Conservation (phyloP, 1,139 yeast species). For the Hyphopichia wangnamkhiaoensis region DNA sequence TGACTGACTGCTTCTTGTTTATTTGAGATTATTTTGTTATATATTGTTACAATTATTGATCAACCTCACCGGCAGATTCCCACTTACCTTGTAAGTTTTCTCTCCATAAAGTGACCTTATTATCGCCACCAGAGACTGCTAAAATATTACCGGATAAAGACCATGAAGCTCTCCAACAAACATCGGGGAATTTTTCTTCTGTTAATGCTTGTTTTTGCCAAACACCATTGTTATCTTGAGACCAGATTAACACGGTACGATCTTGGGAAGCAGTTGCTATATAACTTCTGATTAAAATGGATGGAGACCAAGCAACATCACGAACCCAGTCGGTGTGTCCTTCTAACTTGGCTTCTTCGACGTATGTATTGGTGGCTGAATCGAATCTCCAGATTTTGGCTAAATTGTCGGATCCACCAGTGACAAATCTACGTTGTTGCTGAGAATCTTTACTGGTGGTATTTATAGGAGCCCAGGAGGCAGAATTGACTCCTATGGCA, state of each 20-base stretch:
- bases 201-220: constrained; percentile 84
- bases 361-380: constrained; percentile 55
- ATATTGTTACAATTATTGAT: constrained; percentile 48
- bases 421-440: constrained; percentile 64
- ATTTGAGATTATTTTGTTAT: neutral
- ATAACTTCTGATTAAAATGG: constrained; percentile 80
- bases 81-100: constrained; percentile 91
- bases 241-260: constrained; percentile 92
- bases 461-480: constrained; percentile 88
- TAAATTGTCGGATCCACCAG: constrained; percentile 94
- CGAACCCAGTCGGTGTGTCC: constrained; percentile 99
- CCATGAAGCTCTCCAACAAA: constrained; percentile 99
- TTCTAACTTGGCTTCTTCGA: constrained; percentile 72
- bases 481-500: constrained; percentile 90
- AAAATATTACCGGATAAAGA: constrained; percentile 91
- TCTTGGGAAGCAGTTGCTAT: constrained; percentile 99
- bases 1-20: too few species aligned
- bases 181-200: constrained; percentile 88
- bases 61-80: constrained; percentile 96
- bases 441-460: constrained; percentile 35
- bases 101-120: constrained; percentile 94
- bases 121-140: constrained; percentile 96
- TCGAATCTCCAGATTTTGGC: constrained; percentile 89
- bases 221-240: constrained; percentile 62
- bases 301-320: constrained; percentile 98